Conservation (phyloP, 768 basidiomycete species). For the Dioszegia crocea region DNA sequence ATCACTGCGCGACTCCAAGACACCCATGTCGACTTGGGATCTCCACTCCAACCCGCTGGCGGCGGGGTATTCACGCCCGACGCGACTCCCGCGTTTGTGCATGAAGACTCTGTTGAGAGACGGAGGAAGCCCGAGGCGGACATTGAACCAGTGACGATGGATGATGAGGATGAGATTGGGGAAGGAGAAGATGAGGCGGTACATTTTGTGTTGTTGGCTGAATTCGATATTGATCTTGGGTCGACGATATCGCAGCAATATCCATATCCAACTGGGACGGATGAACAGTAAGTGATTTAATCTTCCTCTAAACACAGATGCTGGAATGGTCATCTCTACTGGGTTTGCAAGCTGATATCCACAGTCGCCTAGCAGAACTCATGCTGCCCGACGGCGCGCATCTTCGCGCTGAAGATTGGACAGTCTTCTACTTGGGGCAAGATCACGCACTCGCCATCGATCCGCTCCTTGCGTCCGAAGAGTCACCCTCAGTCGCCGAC, state of each 20-base stretch:
- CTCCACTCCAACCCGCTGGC: neutral
- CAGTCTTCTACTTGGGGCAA: slow-evolving; percentile 96
- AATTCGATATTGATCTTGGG: slow-evolving; percentile 95
- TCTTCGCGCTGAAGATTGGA: slow-evolving; percentile 92
- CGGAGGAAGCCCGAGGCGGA: neutral
- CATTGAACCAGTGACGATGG: neutral
- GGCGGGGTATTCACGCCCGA: neutral
- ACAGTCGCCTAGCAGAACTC: slow-evolving; percentile 84
- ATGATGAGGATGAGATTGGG: slow-evolving; percentile 13
- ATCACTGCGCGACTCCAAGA: neutral
- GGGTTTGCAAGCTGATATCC: slow-evolving; percentile 6
- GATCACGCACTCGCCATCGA: slow-evolving; percentile 80
- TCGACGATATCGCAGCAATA: slow-evolving; percentile 93
- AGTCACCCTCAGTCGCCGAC: slow-evolving; percentile 1
- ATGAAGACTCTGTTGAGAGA: neutral
- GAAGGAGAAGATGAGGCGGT: slow-evolving; percentile 44
- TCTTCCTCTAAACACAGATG: neutral
- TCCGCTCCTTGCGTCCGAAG: slow-evolving; percentile 62
- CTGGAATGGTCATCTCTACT: neutral
- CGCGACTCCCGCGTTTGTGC: neutral
- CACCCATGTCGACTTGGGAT: neutral
- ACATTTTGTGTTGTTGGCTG: slow-evolving; percentile 92
- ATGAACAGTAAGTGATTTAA: slow-evolving; percentile 70
- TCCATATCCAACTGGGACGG: slow-evolving; percentile 85
- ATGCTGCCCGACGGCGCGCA: slow-evolving; percentile 99